Evolutionary conservation across 2,329 filamentous ascomycete species (phyloP).

Genomic region (Aspergillus pseudotamarii): DNA sequence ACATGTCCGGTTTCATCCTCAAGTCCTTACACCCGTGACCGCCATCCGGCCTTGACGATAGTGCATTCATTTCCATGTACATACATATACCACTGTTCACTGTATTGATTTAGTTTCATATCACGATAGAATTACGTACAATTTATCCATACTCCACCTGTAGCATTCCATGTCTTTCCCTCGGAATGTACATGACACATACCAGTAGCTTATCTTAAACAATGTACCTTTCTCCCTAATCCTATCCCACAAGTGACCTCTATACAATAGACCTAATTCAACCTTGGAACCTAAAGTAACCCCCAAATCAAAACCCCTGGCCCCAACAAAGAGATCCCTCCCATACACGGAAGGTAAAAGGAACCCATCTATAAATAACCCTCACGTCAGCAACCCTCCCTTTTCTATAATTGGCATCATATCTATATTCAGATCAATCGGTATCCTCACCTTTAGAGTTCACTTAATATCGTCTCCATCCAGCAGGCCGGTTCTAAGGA

Average conservation of each 20-base stretch:
- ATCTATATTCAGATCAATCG: background rate
- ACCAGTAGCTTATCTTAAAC: background rate
- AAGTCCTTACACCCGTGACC: background rate
- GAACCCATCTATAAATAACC: background rate
- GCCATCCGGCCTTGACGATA: constrained; percentile 8
- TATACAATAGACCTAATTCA: background rate
- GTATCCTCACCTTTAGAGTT: background rate
- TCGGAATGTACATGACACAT: background rate
- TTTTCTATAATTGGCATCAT: background rate
- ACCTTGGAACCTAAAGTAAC: background rate
- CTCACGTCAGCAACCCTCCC: background rate
- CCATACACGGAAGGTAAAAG: background rate
- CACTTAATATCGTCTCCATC: background rate
- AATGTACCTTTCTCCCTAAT: background rate
- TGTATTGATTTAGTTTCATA: constrained; percentile 3
- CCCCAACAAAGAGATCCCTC: background rate
- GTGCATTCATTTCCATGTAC: constrained; percentile 11
- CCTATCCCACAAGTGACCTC: background rate
- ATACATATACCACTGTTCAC: constrained; percentile 13
- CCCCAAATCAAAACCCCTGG: background rate
- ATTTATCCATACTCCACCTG: background rate
- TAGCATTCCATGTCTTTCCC: background rate
- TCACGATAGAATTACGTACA: constrained; percentile 1
- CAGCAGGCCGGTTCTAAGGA: background rate
- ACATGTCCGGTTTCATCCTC: background rate